Evolutionary conservation across 805 yeast species (phyloP).

Genomic region (Metschnikowia koreensis): DNA sequence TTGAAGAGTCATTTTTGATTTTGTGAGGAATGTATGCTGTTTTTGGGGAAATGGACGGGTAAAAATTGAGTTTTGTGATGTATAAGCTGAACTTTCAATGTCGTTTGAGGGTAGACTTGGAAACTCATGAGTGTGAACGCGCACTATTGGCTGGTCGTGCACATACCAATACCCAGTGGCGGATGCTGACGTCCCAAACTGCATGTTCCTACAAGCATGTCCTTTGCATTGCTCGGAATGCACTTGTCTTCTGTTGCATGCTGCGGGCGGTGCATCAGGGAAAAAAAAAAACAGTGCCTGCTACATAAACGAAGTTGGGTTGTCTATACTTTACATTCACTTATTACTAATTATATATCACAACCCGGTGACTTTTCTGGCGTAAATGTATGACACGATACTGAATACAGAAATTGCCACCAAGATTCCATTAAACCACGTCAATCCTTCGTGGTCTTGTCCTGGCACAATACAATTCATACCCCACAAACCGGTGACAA

Average conservation of each 20-base stretch:
- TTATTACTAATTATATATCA: not conserved
- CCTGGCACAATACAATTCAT: constrained; percentile 98
- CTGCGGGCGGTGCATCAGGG: not conserved
- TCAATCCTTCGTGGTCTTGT: constrained; percentile 48
- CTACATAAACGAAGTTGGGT: too few relatives aligned
- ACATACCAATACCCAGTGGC: not conserved
- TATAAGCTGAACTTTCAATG: not conserved
- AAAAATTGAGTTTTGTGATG: not conserved
- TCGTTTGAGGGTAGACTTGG: not conserved
- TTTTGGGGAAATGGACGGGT: not conserved
- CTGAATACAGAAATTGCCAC: constrained; percentile 34
- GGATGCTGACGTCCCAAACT: not conserved
- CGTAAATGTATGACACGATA: constrained; percentile 39
- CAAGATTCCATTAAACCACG: constrained; percentile 43
- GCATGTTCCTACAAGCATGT: not conserved
- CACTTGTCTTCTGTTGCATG: not conserved
- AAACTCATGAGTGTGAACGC: not conserved
- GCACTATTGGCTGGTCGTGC: not conserved
- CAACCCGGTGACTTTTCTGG: constrained; percentile 37
- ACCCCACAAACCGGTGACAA: constrained; percentile 97
- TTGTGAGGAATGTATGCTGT: not conserved
- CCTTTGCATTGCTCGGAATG: not conserved
- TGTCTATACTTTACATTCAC: too few relatives aligned
- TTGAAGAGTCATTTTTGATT: constrained; percentile 42
- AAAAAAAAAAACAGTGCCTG: too few relatives aligned